phyloP scores from a whole-genome alignment of 768 basidiomycete genomes.

The Kwoniella dendrophila region DNA sequence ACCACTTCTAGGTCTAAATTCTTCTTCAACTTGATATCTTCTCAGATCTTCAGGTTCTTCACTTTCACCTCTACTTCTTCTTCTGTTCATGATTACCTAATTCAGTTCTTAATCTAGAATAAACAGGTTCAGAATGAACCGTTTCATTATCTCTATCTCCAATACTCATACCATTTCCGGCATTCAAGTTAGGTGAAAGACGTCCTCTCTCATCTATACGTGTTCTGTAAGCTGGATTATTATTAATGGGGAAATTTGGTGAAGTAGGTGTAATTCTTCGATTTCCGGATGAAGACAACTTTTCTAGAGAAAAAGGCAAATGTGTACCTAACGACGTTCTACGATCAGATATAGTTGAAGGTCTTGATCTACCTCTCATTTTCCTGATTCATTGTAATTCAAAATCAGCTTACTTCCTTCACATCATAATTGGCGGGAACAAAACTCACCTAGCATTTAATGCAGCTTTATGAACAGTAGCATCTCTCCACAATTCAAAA shows the following conservation, averaged over 20 bases:
- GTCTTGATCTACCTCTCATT: slow-evolving; percentile 23
- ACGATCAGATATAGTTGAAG: background rate
- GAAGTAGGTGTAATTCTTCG: slow-evolving; percentile 12
- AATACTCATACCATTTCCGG: background rate
- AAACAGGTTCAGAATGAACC: slow-evolving; percentile 40
- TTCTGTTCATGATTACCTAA: slow-evolving; percentile 7
- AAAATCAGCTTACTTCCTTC: background rate
- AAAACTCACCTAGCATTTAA: slow-evolving; percentile 20
- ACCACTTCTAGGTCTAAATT: slow-evolving; percentile 14
- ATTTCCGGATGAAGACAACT: background rate
- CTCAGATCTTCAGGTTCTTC: slow-evolving; percentile 22
- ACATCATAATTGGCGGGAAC: background rate
- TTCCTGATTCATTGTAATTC: background rate
- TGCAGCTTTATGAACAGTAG: slow-evolving; percentile 12
- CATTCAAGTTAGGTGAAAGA: background rate
- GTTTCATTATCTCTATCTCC: slow-evolving; percentile 13
- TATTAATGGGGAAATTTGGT: background rate
- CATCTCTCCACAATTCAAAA: slow-evolving; percentile 27
- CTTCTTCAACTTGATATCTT: background rate
- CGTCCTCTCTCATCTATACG: background rate
- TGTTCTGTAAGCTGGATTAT: background rate
- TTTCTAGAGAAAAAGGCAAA: background rate
- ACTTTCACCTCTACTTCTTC: slow-evolving; percentile 24
- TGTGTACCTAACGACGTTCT: slow-evolving; percentile 7
- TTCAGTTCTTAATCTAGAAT: slow-evolving; percentile 36